Evolutionary conservation across 441 rosid species (phyloP).

Genomic region (Pelargonium cotyledonis): DNA sequence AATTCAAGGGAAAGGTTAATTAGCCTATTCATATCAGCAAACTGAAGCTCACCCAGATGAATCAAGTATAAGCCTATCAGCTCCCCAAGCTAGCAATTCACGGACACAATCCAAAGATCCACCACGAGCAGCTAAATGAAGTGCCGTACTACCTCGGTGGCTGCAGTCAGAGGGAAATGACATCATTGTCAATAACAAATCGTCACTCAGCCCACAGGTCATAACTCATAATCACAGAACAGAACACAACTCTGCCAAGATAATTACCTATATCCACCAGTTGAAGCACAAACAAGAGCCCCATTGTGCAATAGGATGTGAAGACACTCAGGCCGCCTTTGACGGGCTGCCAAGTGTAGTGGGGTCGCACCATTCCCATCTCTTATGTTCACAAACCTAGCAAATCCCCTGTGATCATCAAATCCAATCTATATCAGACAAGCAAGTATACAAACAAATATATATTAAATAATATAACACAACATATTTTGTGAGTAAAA

Average conservation of each 20-base stretch:
- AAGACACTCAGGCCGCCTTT: slow-evolving; percentile 50
- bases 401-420: slow-evolving; percentile 48
- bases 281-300: slow-evolving; percentile 69
- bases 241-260: slow-evolving; percentile 6
- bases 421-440: slow-evolving; percentile 1
- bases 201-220: slow-evolving; percentile 5
- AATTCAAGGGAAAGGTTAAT: neutral
- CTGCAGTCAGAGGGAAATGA: slow-evolving; percentile 34
- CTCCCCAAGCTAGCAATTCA: slow-evolving; percentile 91
- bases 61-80: slow-evolving; percentile 91
- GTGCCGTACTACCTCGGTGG: slow-evolving; percentile 89
- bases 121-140: slow-evolving; percentile 91
- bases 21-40: neutral
- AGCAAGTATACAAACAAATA: neutral
- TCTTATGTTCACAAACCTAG: slow-evolving; percentile 62
- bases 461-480: neutral
- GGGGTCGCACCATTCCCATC: slow-evolving; percentile 70
- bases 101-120: slow-evolving; percentile 94
- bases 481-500: neutral
- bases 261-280: slow-evolving; percentile 62
- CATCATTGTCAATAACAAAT: neutral
- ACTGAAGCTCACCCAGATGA: slow-evolving; percentile 61
- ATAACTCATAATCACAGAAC: slow-evolving; percentile 12
- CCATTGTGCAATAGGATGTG: slow-evolving; percentile 59
- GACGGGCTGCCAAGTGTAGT: slow-evolving; percentile 65